Evolutionary conservation across 2,329 filamentous ascomycete species (phyloP).

Genomic region (Diplocarpon mali): DNA sequence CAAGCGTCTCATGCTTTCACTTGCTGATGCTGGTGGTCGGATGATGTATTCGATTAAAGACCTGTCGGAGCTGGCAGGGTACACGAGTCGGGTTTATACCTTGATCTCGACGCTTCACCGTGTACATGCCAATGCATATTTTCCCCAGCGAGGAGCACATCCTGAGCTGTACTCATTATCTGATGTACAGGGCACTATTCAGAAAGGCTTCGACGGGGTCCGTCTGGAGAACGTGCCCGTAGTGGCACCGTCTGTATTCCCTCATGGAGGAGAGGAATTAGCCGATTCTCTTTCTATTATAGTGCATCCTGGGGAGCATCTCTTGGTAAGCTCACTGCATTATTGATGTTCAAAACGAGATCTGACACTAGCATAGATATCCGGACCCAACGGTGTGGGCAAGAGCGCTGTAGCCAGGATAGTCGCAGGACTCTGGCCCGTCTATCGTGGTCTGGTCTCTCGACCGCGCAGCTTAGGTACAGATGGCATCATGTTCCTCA

Average conservation of each 20-base stretch:
- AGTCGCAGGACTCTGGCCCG: slow-evolving; percentile 87
- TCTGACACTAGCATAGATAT: slow-evolving; percentile 44
- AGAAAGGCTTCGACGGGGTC: slow-evolving; percentile 91
- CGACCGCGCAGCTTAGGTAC: slow-evolving; percentile 68
- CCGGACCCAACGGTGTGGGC: slow-evolving; percentile 86
- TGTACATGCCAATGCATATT: slow-evolving; percentile 84
- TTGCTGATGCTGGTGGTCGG: slow-evolving; percentile 87
- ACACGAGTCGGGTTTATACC: slow-evolving; percentile 92
- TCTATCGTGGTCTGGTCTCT: slow-evolving; percentile 85
- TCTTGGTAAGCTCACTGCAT: slow-evolving; percentile 43
- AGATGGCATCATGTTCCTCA: slow-evolving; percentile 97
- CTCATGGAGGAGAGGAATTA: slow-evolving; percentile 82
- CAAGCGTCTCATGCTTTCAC: slow-evolving; percentile 92
- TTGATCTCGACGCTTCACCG: slow-evolving; percentile 90
- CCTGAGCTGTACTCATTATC: slow-evolving; percentile 80
- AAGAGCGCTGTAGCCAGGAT: slow-evolving; percentile 84
- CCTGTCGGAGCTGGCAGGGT: slow-evolving; percentile 85
- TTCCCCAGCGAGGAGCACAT: slow-evolving; percentile 50
- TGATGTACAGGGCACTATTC: slow-evolving; percentile 86
- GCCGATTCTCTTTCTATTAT: slow-evolving; percentile 83
- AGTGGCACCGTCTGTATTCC: slow-evolving; percentile 79
- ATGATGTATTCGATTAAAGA: slow-evolving; percentile 99
- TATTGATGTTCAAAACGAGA: background rate
- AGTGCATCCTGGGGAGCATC: slow-evolving; percentile 80
- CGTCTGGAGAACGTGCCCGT: slow-evolving; percentile 87